Base-by-base conservation (phyloP, 371 early-diverging fungal genomes). In the Apophysomyces trapeziformis region DNA sequence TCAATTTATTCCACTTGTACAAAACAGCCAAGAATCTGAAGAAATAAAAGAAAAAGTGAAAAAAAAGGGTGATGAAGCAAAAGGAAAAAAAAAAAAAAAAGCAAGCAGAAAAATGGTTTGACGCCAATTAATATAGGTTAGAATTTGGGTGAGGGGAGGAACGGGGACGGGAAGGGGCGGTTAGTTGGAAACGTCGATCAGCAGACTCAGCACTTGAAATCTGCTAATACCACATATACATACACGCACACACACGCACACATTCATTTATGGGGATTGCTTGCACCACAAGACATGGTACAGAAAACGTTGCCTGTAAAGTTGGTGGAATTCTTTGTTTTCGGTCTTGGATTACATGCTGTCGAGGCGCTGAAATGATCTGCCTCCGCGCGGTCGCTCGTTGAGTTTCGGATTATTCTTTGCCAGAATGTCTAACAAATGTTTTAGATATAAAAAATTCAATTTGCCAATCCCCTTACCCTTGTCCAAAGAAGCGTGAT, bases 321-420 rank as follows among this genome's bases (percentile, higher is more conserved):
- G 54, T 50, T 50, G 16, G 54, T 50, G 21, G 21, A 21, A 45
- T 45, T 18, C 16, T 47, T 47, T 50, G 61, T 38, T 70, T 41
- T 41, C 2, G 11, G 5, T 41, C 41, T 26, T 26, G 32, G 32
- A 3, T 26, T 76, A 82, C 68, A 81, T 43, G 65, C 82, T 83
- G 66, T 87, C 87, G 62, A 92, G 78, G 70, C 93, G 88, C 37
- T 88, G 86, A 69, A 93, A 93, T 65, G 89, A 90, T 39, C 90
- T 83, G 18, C 93, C 93, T 59, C 92, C 93, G 68, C 86, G 87
- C 47, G 89, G 92, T 65, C 85, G 87, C 35, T 88, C 89, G 76
- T 92, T 87, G 66, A 93, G 77, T 74, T 90, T 91, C 32, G 93
- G 93, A 69, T 93, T 93, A 62, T 86, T 89, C 73, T 89, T 92